phyloP scores from a whole-genome alignment of 1,139 yeast species.

The Yamadazyma taylorii region DNA sequence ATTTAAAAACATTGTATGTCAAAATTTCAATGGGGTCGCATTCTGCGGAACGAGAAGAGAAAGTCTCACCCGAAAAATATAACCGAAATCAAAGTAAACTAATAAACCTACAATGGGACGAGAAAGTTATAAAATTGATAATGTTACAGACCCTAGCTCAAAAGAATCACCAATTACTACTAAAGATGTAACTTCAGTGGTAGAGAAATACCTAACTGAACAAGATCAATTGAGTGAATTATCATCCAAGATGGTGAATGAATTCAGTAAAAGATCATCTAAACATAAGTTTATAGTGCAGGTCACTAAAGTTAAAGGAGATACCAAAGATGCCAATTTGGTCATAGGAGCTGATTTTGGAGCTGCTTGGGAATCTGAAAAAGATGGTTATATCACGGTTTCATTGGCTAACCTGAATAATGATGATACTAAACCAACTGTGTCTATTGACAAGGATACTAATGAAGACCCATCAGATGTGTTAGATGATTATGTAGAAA shows the following conservation, averaged over 20 bases:
- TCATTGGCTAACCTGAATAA: too few species aligned
- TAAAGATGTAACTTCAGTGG: conserved; percentile 7
- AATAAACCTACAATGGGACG: neutral
- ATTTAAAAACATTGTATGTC: too few species aligned
- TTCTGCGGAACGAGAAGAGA: too few species aligned
- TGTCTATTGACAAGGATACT: too few species aligned
- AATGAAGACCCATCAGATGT: conserved; percentile 1
- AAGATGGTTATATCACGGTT: conserved; percentile 35
- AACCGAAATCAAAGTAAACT: too few species aligned
- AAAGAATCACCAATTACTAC: conserved; percentile 17
- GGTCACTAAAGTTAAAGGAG: conserved; percentile 21
- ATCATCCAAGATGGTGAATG: conserved; percentile 18
- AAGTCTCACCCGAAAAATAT: too few species aligned
- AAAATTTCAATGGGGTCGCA: neutral
- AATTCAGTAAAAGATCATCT: conserved; percentile 31
- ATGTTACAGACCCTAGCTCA: conserved; percentile 11
- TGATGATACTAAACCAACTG: too few species aligned
- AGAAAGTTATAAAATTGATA: neutral
- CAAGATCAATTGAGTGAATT: conserved; percentile 7
- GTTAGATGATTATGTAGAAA: conserved; percentile 9
- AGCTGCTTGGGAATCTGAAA: conserved; percentile 41
- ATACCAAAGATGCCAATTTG: conserved; percentile 18
- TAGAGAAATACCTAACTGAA: conserved; percentile 7
- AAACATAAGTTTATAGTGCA: conserved; percentile 38
- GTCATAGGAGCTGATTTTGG: conserved; percentile 28